Conservation (phyloP, 345 rosid genomes). For the Psidium guajava region DNA sequence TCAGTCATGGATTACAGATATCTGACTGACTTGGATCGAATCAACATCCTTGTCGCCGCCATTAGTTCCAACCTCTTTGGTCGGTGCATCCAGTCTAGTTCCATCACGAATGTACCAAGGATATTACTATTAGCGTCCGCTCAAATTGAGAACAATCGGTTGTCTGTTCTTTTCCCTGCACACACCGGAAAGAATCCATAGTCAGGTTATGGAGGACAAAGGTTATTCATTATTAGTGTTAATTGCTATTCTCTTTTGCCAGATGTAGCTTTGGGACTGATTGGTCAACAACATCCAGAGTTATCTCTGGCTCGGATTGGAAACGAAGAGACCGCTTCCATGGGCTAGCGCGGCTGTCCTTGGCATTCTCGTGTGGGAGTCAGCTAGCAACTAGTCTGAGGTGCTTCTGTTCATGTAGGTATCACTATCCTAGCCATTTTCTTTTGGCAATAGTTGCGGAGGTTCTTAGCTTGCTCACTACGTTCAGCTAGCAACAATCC, state of each 20-base stretch:
- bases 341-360: background rate
- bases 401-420: background rate
- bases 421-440: background rate
- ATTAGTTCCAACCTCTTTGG: background rate
- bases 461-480: background rate
- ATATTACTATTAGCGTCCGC: too few relatives aligned
- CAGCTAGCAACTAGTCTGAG: background rate
- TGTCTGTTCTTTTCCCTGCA: accelerated
- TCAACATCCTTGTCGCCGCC: accelerated
- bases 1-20: background rate
- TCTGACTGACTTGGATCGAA: background rate
- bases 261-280: background rate
- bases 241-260: background rate
- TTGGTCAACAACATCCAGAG: background rate
- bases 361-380: background rate
- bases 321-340: background rate
- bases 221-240: background rate
- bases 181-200: background rate
- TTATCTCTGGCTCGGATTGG: background rate
- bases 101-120: background rate
- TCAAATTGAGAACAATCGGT: too few relatives aligned
- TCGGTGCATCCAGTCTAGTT: background rate
- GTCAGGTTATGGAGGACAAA: background rate
- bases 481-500: too few relatives aligned
- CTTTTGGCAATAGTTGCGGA: background rate